Evolutionary conservation across 1,139 yeast genomes (phyloP), one percentile per base, ranked within the genome.

Genomic region (Schwanniomyces etchellsii): DNA sequence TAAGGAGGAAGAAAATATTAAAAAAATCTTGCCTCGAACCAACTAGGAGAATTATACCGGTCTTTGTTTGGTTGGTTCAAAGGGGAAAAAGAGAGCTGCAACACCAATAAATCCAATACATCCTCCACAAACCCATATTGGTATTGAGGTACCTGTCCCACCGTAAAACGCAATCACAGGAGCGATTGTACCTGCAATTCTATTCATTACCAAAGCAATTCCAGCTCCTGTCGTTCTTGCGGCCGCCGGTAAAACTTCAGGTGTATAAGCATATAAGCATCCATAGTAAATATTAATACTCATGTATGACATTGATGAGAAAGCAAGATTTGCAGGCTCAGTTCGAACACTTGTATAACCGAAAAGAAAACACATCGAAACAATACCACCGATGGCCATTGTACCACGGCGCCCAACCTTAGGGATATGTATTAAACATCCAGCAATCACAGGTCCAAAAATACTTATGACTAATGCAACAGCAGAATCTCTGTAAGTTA

Each of bases 221-320:
- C 58, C 58, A 40, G 52, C 50, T 5, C 64, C 65, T 0, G 65
- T 59, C 13, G 56, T 60, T 39, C 66, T 45, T 3, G 58, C 60
- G n/a, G 49, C 40, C 3, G 61, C 43, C 2, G 64, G 64, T 47
- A 60, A 45, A 15, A 56, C 57, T 36, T 57, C 64, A 1, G 64
- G 64, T 5, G 63, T 44, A 35, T 54, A 58, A 10, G 60, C 63
- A 33, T 51, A 60, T 20, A 60, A 44, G 25, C 56, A 51, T 4
- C 57, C 59, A 30, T 52, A 60, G 38, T 60, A 60, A 27, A 60
- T 53, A 38, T 59, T 55, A 20, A 59, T 41, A 24, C 49, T 48
- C 29, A 49, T 43, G 32, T 52, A 60, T 11, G 57, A 52, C 16
- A 53, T 44, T 4, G 64, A 48, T 9, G 60, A 40, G 26, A 60